Percentiles rank a stretch among this genome's conserved stretches.
These are phyloP conservation scores for Peniophora sp. DNA, from an alignment of 1,284 basidiomycete species.

Conservation along the genomic window DNA sequence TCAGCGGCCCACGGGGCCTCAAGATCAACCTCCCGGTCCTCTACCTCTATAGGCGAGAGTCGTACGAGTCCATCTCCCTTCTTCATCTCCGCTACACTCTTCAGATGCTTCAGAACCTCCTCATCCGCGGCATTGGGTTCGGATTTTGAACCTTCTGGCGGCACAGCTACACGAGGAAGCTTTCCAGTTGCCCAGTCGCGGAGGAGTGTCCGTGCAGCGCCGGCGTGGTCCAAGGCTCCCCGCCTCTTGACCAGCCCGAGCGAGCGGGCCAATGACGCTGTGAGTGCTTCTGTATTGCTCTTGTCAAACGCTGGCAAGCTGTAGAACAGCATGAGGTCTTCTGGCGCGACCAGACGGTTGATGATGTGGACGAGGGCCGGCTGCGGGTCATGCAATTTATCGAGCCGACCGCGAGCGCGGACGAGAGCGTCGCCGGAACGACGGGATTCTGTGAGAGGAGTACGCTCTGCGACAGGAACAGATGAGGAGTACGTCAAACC, in stretches of 20 bases:
- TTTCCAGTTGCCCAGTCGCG: conserved; percentile 86
- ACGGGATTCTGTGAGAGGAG: conserved; percentile 33
- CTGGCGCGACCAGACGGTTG: conserved; percentile 63
- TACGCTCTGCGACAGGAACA: conserved; percentile 24
- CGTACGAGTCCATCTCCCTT: conserved; percentile 53
- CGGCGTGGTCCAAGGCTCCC: conserved; percentile 71
- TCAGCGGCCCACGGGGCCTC: conserved; percentile 45
- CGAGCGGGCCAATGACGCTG: conserved; percentile 77
- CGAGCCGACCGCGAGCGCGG: conserved; percentile 80
- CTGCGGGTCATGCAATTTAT: conserved; percentile 72
- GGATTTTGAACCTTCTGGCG: conserved; percentile 28
- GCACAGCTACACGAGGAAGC: conserved; percentile 72
- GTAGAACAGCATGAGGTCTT: conserved; percentile 88
- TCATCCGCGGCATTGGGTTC: conserved; percentile 36
- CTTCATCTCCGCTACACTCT: conserved; percentile 57
- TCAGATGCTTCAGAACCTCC: conserved; percentile 37
- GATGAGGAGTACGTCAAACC: conserved; percentile 58
- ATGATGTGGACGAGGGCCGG: conserved; percentile 27
- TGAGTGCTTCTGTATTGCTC: conserved; percentile 69
- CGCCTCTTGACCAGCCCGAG: conserved; percentile 80
- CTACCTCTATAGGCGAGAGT: conserved; percentile 41
- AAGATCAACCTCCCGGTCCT: conserved; percentile 45
- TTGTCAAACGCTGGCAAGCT: conserved; percentile 79
- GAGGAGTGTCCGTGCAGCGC: conserved; percentile 77
- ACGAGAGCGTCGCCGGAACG: conserved; percentile 69